phyloP scores from a whole-genome alignment of 2,329 filamentous ascomycete species.

The Clonostachys chloroleuca region DNA sequence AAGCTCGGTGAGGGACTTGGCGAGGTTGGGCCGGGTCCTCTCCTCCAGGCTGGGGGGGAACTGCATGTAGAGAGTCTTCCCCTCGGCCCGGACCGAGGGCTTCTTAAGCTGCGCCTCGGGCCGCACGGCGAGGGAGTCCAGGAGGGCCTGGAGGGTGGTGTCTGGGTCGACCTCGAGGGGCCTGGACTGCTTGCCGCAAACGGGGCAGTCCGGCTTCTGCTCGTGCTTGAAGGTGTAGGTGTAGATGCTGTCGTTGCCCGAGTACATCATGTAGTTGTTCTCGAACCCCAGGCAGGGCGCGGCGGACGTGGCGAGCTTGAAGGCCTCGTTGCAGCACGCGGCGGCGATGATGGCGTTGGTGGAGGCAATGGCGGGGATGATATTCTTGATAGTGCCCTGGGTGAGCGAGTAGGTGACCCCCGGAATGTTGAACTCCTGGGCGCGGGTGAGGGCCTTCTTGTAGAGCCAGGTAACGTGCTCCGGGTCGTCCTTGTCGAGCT shows the following conservation, averaged over 20 bases:
- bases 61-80: slow-evolving; percentile 88
- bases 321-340: slow-evolving; percentile 91
- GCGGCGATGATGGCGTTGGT: slow-evolving; percentile 97
- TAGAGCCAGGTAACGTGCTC: slow-evolving; percentile 98
- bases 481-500: slow-evolving; percentile 91
- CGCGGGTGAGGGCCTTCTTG: slow-evolving; percentile 74
- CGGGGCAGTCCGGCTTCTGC: slow-evolving; percentile 90
- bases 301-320: slow-evolving; percentile 83
- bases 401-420: slow-evolving; percentile 95
- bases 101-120: slow-evolving; percentile 93
- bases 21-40: slow-evolving; percentile 78
- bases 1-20: slow-evolving; percentile 72
- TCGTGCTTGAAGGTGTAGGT: slow-evolving; percentile 97
- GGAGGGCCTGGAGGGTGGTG: slow-evolving; percentile 74
- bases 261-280: slow-evolving; percentile 99
- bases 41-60: slow-evolving; percentile 76
- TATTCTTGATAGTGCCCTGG: slow-evolving; percentile 98
- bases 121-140: slow-evolving; percentile 76
- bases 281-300: slow-evolving; percentile 76
- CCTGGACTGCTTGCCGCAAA: slow-evolving; percentile 81
- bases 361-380: slow-evolving; percentile 96
- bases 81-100: slow-evolving; percentile 74
- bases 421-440: slow-evolving; percentile 81
- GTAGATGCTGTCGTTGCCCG: slow-evolving; percentile 90
- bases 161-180: slow-evolving; percentile 68